Conservation (phyloP, 1,284 basidiomycete genomes). For the Afroboletus lepidellus region DNA sequence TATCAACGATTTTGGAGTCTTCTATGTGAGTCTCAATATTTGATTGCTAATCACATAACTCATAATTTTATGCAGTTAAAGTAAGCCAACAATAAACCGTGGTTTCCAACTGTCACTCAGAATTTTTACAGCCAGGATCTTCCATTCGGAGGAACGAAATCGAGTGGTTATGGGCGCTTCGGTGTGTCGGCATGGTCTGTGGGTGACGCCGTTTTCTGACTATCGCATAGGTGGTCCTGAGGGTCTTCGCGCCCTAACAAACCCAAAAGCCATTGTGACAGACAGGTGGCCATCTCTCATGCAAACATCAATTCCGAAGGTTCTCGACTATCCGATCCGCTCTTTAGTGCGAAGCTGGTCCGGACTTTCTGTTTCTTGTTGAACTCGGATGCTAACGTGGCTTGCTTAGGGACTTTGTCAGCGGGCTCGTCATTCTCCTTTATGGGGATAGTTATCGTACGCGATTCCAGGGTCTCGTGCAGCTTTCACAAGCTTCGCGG, state of each 20-base stretch:
- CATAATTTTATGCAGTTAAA: conserved; percentile 48
- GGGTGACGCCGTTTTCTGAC: conserved; percentile 9
- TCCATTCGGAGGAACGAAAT: conserved; percentile 91
- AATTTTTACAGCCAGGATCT: conserved; percentile 74
- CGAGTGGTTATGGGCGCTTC: conserved; percentile 88
- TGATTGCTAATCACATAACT: conserved; percentile 8
- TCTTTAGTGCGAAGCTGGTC: conserved; percentile 81
- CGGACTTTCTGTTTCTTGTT: conserved; percentile 36
- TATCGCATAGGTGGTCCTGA: conserved; percentile 74
- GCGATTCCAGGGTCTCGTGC: conserved; percentile 53
- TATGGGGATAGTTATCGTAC: conserved; percentile 72
- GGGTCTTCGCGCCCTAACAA: conserved; percentile 84
- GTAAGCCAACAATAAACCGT: conserved; percentile 38
- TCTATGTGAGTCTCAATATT: conserved; percentile 64
- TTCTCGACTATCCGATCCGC: conserved; percentile 85
- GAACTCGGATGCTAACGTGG: conserved; percentile 5
- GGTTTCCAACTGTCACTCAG: conserved; percentile 6
- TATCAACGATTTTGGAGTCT: conserved; percentile 92
- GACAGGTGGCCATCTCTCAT: conserved; percentile 84
- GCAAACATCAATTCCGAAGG: conserved; percentile 83
- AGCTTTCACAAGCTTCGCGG: conserved; percentile 35
- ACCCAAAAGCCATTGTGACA: conserved; percentile 82
- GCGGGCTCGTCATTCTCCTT: conserved; percentile 68
- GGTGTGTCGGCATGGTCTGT: conserved; percentile 42
- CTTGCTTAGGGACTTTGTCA: conserved; percentile 69